These are phyloP conservation scores for Fusarium liriodendri DNA, from an alignment of 2,329 filamentous ascomycete genomes.

Conservation along the genomic window DNA sequence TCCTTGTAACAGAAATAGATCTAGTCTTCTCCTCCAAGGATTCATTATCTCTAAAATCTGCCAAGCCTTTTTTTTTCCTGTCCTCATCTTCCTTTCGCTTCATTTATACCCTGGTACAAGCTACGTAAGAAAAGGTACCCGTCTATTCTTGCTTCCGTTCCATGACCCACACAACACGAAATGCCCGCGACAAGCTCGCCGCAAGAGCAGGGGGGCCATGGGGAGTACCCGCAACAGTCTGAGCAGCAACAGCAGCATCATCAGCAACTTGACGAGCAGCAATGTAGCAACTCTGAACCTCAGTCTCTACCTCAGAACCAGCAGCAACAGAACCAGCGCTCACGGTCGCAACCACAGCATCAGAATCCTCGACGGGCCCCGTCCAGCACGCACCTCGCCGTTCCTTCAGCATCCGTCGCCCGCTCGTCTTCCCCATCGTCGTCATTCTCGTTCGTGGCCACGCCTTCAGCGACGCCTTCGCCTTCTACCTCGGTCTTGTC, in stretches of 20 bases:
- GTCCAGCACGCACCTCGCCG: constrained; percentile 20
- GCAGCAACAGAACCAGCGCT: constrained; percentile 24
- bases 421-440: constrained; percentile 34
- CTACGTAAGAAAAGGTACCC: constrained; percentile 23
- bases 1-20: neutral
- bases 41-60: constrained; percentile 5
- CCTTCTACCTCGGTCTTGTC: constrained; percentile 30
- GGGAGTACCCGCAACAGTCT: constrained; percentile 29
- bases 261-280: constrained; percentile 31
- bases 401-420: constrained; percentile 23
- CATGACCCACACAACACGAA: constrained; percentile 42
- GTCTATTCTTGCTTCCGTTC: constrained; percentile 22
- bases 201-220: constrained; percentile 37
- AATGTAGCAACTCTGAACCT: constrained; percentile 20
- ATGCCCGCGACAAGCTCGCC: constrained; percentile 41
- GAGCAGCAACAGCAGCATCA: constrained; percentile 25
- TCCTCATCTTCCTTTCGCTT: constrained; percentile 18
- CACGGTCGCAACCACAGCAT: constrained; percentile 24
- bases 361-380: neutral
- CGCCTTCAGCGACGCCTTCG: constrained; percentile 19
- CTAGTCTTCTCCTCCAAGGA: neutral
- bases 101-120: constrained; percentile 13
- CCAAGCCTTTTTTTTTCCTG: constrained; percentile 13
- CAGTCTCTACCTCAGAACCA: constrained; percentile 15
- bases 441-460: constrained; percentile 30